Base-by-base conservation (phyloP, 2,329 filamentous ascomycete genomes). In the Arthrobotrys entomopaga region DNA sequence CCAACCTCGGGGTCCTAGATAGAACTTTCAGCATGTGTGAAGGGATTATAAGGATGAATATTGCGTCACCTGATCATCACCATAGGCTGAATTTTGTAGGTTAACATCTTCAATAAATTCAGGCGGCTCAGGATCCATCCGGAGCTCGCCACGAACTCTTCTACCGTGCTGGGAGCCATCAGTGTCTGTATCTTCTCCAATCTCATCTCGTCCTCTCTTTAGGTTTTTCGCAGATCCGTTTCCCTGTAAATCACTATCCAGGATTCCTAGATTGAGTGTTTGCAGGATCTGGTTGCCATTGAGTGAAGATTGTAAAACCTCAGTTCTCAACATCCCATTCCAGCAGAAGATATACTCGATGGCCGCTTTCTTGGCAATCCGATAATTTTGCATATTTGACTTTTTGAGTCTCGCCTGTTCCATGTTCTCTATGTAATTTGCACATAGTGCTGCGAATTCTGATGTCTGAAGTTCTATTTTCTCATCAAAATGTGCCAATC, bases 141-240 rank as follows among this genome's bases (percentile, higher is more conserved):
- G 56, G 19, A 26, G 49, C 4, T 73, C 49, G 16, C 22, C 7
- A n/a, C 69, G 56, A 38, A 73, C 20, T 15, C 69, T 73, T 16
- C 69, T 59, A 6, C 69, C 69, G 10, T 38, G 5, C 29, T 73
- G 69, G 24, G 69, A 73, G 16, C 61, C 61, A 40, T 73, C 56
- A 24, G 56, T 58, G 10, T 20, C 56, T 22, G 60, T 56, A 0
- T 57, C 61, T 20, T 53, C 64, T 16, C 42, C 42, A 13, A 46
- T 15, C 11, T 46, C 16, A 38, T 7, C 38, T 40, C 10, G 15
- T 16, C 4, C 26, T n/a, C 29, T 63, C 15, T 15, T 29, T 4
- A 19, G 15, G 13, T 26, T 42, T 22, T 42, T 73, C 57, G 2
- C 40, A 57, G 26, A 11, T 2, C 22, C 3, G 1, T 19, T 20